Conservation (phyloP, 345 rosid species). For the Dipteronia dyeriana region DNA sequence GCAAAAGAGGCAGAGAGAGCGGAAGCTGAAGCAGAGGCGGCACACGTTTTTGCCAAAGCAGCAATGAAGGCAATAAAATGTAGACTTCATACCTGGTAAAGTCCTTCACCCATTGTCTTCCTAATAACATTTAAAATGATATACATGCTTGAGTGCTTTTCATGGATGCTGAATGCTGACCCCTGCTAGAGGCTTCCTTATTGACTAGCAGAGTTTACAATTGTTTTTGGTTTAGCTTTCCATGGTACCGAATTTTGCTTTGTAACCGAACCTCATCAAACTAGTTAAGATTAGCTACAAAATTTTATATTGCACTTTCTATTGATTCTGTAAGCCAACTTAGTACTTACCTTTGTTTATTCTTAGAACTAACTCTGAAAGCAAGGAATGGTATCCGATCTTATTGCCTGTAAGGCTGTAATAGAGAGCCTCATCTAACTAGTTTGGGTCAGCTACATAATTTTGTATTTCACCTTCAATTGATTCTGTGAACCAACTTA, state of each 20-base stretch:
- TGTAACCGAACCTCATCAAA: slow-evolving; percentile 11
- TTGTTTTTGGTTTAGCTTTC: not conserved
- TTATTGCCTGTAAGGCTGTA: slow-evolving; percentile 4
- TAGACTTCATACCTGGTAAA: slow-evolving; percentile 52
- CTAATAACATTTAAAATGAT: not conserved
- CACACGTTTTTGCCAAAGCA: slow-evolving; percentile 77
- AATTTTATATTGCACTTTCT: not conserved
- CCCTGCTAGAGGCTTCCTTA: slow-evolving; percentile 9
- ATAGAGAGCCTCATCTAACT: slow-evolving; percentile 14
- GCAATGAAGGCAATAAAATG: slow-evolving; percentile 69
- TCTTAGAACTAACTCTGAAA: not conserved
- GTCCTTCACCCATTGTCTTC: slow-evolving; percentile 17
- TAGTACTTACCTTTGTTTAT: not conserved
- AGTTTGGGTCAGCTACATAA: not conserved
- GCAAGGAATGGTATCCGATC: slow-evolving; percentile 6
- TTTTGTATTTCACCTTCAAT: slow-evolving; percentile 5
- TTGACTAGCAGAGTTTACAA: not conserved
- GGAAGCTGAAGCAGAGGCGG: slow-evolving; percentile 98
- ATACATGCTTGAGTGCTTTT: not conserved
- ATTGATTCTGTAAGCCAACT: not conserved
- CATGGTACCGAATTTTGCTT: slow-evolving; percentile 5
- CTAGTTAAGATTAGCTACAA: not conserved
- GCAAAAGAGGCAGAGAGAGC: slow-evolving; percentile 94
- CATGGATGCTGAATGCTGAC: slow-evolving; percentile 10
- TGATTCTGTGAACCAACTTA: not conserved